Percentiles rank a stretch among this genome's conserved stretches.
Conservation (phyloP, 441 rosid genomes). For the Cnidoscolus chayamansa region DNA sequence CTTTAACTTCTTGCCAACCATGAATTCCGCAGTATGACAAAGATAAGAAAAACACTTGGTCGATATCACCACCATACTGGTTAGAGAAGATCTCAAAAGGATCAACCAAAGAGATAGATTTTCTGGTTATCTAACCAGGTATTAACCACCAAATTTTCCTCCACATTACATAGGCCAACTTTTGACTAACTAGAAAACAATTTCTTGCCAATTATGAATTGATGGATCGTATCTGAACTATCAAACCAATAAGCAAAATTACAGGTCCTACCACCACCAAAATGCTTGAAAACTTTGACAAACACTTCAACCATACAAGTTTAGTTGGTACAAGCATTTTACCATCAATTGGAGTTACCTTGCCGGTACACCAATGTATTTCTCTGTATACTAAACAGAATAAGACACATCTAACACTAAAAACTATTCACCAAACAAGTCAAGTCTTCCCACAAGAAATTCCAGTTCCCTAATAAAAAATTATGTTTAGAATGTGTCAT, state of each 20-base stretch:
- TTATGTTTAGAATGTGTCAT: not conserved
- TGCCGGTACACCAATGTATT: not conserved
- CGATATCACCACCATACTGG: constrained; percentile 2
- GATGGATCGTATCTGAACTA: not conserved
- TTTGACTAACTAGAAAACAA: not conserved
- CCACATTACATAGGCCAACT: not conserved
- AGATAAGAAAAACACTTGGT: not conserved
- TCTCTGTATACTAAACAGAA: not conserved
- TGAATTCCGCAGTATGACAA: not conserved
- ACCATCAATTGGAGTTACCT: constrained; percentile 4
- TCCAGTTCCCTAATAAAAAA: constrained; percentile 16
- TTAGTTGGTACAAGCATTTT: not conserved
- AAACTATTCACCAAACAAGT: not conserved
- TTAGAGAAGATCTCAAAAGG: not conserved
- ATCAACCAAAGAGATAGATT: too few relatives aligned
- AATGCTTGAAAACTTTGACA: constrained; percentile 13
- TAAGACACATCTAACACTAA: not conserved
- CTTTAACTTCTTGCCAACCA: not conserved
- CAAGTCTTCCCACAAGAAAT: constrained; percentile 6
- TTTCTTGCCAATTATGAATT: not conserved
- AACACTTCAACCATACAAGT: constrained; percentile 14
- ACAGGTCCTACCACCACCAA: not conserved
- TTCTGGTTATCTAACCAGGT: too few relatives aligned
- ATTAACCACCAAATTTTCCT: too few relatives aligned
- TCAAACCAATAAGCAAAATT: not conserved